A percentile compares a stretch with the other conserved stretches of the same genome.
Conservation (phyloP, 768 basidiomycete species). For the Suillus placidus region DNA sequence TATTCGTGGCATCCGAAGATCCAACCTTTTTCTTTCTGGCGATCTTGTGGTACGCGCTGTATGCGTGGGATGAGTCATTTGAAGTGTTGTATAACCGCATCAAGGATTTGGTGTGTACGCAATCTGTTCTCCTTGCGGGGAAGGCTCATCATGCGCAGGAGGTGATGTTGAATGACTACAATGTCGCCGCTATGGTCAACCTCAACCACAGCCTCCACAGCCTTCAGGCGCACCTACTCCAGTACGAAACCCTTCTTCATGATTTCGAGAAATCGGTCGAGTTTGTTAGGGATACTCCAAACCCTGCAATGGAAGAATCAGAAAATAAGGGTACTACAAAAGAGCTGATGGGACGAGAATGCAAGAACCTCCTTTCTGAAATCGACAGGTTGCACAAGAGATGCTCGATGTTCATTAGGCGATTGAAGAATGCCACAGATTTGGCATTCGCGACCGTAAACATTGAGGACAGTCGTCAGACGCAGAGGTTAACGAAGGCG, state of each 20-base stretch:
- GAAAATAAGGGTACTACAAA: background rate
- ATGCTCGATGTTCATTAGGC: slow-evolving; percentile 29
- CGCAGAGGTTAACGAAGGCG: slow-evolving; percentile 46
- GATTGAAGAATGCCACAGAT: slow-evolving; percentile 35
- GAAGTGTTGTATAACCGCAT: slow-evolving; percentile 50
- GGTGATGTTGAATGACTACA: slow-evolving; percentile 34
- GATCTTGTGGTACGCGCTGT: slow-evolving; percentile 53
- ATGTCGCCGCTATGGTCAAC: slow-evolving; percentile 46
- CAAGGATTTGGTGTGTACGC: slow-evolving; percentile 43
- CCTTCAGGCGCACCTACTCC: slow-evolving; percentile 52
- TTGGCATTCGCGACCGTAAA: slow-evolving; percentile 61
- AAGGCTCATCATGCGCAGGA: background rate
- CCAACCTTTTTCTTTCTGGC: slow-evolving; percentile 52
- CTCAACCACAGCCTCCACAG: slow-evolving; percentile 56
- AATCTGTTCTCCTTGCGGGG: slow-evolving; percentile 16
- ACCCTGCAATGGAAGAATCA: slow-evolving; percentile 41
- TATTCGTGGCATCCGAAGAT: slow-evolving; percentile 32
- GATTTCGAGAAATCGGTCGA: slow-evolving; percentile 49
- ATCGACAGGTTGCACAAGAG: slow-evolving; percentile 42
- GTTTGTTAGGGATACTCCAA: slow-evolving; percentile 47
- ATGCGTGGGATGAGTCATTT: slow-evolving; percentile 56
- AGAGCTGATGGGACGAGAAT: slow-evolving; percentile 21
- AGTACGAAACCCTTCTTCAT: slow-evolving; percentile 49
- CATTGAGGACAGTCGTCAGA: slow-evolving; percentile 56
- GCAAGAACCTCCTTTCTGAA: slow-evolving; percentile 39